A percentile compares a stretch with the other conserved stretches of the same genome.
phyloP scores from a whole-genome alignment of 768 basidiomycete genomes.

The Amanita rimosa region DNA sequence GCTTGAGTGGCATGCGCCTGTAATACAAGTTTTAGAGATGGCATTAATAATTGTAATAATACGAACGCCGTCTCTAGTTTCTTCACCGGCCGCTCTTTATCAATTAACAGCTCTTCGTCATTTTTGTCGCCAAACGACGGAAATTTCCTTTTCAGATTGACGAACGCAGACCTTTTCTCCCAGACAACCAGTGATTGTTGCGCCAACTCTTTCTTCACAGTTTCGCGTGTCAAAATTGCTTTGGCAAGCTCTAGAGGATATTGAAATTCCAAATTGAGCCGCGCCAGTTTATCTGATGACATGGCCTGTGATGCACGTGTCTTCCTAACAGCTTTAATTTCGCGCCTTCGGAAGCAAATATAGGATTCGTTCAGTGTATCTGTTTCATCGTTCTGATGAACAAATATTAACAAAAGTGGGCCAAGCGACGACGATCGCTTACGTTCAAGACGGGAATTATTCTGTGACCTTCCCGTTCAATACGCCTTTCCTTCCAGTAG shows the following conservation, averaged over 20 bases:
- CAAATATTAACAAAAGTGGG: constrained; percentile 4
- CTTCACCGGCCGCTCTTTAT: constrained; percentile 59
- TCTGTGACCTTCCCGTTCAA: constrained; percentile 68
- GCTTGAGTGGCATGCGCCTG: constrained; percentile 42
- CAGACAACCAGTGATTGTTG: constrained; percentile 62
- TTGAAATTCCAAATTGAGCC: constrained; percentile 66
- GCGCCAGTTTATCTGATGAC: constrained; percentile 79
- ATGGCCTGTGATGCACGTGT: constrained; percentile 86
- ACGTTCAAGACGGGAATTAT: constrained; percentile 89
- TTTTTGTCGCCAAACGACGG: constrained; percentile 47
- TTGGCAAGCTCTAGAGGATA: constrained; percentile 66
- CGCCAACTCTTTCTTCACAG: constrained; percentile 55
- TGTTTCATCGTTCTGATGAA: constrained; percentile 68
- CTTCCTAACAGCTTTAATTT: constrained; percentile 89
- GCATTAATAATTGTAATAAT: constrained; percentile 8
- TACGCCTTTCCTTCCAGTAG: constrained; percentile 82
- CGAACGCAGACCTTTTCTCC: constrained; percentile 52
- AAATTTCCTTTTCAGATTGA: constrained; percentile 71
- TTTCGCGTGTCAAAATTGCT: constrained; percentile 61
- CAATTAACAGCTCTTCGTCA: constrained; percentile 64
- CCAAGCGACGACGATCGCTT: constrained; percentile 16
- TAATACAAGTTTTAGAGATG: background rate
- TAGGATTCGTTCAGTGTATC: constrained; percentile 89
- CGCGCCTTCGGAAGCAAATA: constrained; percentile 92
- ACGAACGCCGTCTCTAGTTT: constrained; percentile 32